Percentiles rank a stretch among this genome's conserved stretches.
phyloP scores from a whole-genome alignment of 139 green algal genomes.

The Asterochloris erici region DNA sequence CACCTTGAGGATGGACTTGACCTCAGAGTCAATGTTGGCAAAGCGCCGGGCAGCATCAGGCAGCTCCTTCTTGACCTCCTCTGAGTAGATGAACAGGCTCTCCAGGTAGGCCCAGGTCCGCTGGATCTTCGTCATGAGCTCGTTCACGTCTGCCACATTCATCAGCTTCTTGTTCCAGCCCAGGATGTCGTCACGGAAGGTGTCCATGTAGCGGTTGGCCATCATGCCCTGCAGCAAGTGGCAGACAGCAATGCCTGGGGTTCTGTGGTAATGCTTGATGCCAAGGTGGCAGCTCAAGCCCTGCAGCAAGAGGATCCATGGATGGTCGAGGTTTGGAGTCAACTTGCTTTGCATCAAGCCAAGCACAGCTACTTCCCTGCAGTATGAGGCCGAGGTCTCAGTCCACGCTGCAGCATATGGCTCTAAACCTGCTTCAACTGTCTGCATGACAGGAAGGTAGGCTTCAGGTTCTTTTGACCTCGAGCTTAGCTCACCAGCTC shows the following conservation, averaged over 20 bases:
- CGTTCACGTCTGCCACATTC: constrained; percentile 76
- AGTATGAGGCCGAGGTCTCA: too few species aligned
- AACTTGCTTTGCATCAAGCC: too few species aligned
- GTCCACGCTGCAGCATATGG: too few species aligned
- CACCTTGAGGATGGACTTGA: constrained; percentile 50
- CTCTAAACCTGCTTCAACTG: too few species aligned
- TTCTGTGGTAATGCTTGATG: too few species aligned
- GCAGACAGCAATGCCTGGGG: background rate
- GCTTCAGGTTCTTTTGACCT: too few species aligned
- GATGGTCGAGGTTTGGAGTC: background rate
- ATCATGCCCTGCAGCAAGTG: constrained; percentile 74
- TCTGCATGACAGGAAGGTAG: too few species aligned
- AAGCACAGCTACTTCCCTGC: too few species aligned
- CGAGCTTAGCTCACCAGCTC: too few species aligned
- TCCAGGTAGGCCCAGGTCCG: constrained; percentile 84
- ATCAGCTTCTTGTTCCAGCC: constrained; percentile 84
- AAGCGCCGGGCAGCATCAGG: constrained; percentile 75
- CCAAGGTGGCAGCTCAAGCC: too few species aligned
- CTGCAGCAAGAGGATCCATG: background rate
- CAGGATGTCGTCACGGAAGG: constrained; percentile 76
- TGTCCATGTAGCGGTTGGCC: constrained; percentile 88
- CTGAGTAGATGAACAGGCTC: constrained; percentile 81
- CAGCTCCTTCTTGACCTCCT: constrained; percentile 89
- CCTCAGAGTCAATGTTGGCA: constrained; percentile 71
- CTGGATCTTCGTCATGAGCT: constrained; percentile 83